Evolutionary conservation across 2,329 filamentous ascomycete genomes (phyloP), one percentile per base, ranked within the genome.

Genomic region (Ophiobolus disseminans): DNA sequence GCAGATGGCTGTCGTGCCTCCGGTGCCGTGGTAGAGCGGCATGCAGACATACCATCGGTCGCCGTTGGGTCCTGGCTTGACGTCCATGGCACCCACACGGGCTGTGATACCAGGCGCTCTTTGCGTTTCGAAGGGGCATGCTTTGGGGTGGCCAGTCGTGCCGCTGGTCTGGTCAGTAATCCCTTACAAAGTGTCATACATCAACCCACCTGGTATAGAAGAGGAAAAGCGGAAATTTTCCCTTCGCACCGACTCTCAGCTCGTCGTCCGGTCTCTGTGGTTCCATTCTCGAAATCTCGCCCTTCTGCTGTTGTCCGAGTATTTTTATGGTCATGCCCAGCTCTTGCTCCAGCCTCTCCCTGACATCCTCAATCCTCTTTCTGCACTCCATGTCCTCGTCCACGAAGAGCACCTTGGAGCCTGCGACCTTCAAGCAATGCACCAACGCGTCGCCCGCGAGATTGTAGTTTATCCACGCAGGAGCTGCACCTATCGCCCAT

Each of bases 1-100:
- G 4, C 72, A 73, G 41, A 87, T 78, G 23, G 81, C 78, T 5
- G 76, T 78, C 25, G 88, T 83, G 14, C 82, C 82, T 5, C 88
- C 88, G 0, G 89, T 91, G 11, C 87, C 88, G 68, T 92, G 89
- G 65, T 91, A 91, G 23, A 90, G 75, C 0, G 84, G 88, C 88
- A 91, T 91, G 70, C 86, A 89, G 64, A 85, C 82, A 65, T 91
- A 91, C 81, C 86, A 90, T 20, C 86, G 76, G 66, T 90, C 85
- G 38, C 53, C 75, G 42, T 65, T 66, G 19, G 68, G 72, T 23
- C 74, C 78, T 45, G 68, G 55, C 14, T 67, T 62, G 10, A 79
- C 61, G 14, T 66, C 70, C 35, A 74, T 67, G 5, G 62, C 60
- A 5, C 65, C 56, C 14, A 73, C 66, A 2, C 77, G 73, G 10